phyloP scores from a whole-genome alignment of 1,139 yeast genomes.

The Scheffersomyces segobiensis region DNA sequence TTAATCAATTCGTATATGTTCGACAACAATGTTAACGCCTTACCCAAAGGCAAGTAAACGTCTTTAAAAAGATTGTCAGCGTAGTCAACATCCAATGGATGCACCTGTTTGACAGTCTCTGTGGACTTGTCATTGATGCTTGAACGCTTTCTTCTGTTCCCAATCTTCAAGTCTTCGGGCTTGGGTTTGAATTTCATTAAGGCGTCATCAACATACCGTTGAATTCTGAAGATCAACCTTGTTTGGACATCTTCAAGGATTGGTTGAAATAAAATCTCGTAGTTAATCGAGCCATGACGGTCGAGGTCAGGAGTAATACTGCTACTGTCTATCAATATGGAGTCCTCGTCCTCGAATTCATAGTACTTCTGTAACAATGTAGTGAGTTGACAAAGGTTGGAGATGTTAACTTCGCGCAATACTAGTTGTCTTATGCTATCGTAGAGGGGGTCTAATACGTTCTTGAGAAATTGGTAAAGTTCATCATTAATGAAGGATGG shows the following conservation, averaged over 20 bases:
- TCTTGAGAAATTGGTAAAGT: conserved; percentile 58
- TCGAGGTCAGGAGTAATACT: conserved; percentile 15
- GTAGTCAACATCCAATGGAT: conserved; percentile 33
- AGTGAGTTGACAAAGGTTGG: conserved; percentile 71
- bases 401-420: conserved; percentile 67
- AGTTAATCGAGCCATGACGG: conserved; percentile 31
- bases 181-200: conserved; percentile 68
- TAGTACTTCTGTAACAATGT: conserved; percentile 68
- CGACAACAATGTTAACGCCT: conserved; percentile 69
- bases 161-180: conserved; percentile 61
- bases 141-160: conserved; percentile 5
- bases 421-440: conserved; percentile 66
- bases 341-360: conserved; percentile 55
- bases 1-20: conserved; percentile 79
- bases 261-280: conserved; percentile 66
- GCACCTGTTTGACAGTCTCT: conserved; percentile 2
- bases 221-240: conserved; percentile 76
- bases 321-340: conserved; percentile 9
- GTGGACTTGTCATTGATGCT: neutral
- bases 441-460: conserved; percentile 72
- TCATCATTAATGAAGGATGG: conserved; percentile 26
- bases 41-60: conserved; percentile 74
- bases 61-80: conserved; percentile 46
- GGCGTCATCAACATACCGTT: conserved; percentile 66
- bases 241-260: conserved; percentile 77